phyloP scores from a whole-genome alignment of 2,329 filamentous ascomycete species.

The Aspergillus tanneri region DNA sequence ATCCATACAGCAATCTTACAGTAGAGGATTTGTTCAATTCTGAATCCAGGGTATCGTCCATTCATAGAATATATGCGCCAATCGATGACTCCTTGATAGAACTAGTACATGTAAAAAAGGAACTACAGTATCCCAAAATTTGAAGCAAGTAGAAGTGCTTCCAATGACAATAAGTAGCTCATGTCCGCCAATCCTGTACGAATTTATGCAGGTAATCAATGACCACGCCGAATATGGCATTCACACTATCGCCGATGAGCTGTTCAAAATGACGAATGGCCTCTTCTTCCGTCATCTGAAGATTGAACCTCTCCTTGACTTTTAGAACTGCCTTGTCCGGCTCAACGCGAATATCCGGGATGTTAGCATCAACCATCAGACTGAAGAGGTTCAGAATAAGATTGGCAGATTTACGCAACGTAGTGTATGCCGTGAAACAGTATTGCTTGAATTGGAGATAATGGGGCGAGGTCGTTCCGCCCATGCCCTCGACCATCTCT shows the following conservation, averaged over 20 bases:
- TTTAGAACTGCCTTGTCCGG: constrained; percentile 93
- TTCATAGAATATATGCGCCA: background rate
- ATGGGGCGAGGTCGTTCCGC: constrained; percentile 74
- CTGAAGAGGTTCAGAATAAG: constrained; percentile 93
- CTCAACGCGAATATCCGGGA: constrained; percentile 89
- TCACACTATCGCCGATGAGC: constrained; percentile 86
- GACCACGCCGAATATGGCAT: constrained; percentile 85
- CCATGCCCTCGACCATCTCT: constrained; percentile 99
- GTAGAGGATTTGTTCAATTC: constrained; percentile 14
- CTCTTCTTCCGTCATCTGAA: constrained; percentile 89
- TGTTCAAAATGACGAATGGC: constrained; percentile 84
- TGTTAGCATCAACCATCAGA: constrained; percentile 96
- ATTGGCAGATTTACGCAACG: constrained; percentile 83
- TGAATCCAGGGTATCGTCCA: constrained; percentile 13
- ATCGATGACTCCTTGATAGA: constrained; percentile 2
- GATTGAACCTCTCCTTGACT: constrained; percentile 88
- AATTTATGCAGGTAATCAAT: constrained; percentile 94
- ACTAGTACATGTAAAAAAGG: background rate
- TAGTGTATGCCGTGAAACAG: constrained; percentile 91
- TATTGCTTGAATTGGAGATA: constrained; percentile 92
- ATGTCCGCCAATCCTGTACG: constrained; percentile 86
- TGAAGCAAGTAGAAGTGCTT: too few species aligned
- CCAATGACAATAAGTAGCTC: constrained; percentile 2
- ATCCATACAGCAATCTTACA: constrained; percentile 2
- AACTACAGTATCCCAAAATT: too few species aligned